Evolutionary conservation across 345 rosid species (phyloP).

Genomic region (Hirschfeldia incana): DNA sequence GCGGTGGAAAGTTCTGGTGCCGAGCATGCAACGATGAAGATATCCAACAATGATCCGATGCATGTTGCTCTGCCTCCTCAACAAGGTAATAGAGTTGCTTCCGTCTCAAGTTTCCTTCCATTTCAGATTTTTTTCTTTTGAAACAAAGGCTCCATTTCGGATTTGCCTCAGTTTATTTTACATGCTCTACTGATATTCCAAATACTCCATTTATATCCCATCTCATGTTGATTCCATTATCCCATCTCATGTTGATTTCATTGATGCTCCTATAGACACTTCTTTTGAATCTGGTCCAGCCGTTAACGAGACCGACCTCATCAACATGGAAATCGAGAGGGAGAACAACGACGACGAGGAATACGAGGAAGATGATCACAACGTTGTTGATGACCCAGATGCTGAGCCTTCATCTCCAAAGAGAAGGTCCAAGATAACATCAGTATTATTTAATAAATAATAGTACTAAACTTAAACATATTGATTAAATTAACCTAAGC

Average conservation of each 20-base stretch:
- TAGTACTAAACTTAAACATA: not conserved
- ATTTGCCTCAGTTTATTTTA: not conserved
- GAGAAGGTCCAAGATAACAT: slow-evolving; percentile 22
- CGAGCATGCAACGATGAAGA: slow-evolving; percentile 1
- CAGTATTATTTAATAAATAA: not conserved
- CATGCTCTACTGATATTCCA: not conserved
- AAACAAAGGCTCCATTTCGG: not conserved
- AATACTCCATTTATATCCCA: slow-evolving; percentile 4
- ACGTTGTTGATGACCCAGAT: not conserved
- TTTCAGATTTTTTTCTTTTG: not conserved
- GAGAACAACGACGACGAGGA: not conserved
- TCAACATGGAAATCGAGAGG: not conserved
- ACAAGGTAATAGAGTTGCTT: slow-evolving; percentile 9
- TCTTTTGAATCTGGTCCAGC: not conserved
- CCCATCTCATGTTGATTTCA: slow-evolving; percentile 18
- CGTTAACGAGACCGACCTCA: not conserved
- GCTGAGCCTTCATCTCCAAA: slow-evolving; percentile 7
- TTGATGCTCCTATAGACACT: slow-evolving; percentile 1
- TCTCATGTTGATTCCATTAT: slow-evolving; percentile 10
- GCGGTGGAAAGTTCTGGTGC: slow-evolving; percentile 10
- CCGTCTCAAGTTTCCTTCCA: not conserved
- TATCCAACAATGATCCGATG: not conserved
- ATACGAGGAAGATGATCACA: not conserved
- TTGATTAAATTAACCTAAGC: not conserved
- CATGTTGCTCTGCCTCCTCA: not conserved